Evolutionary conservation across 371 early-diverging fungal genomes (phyloP).

Genomic region (Capniomyces stellatus): DNA sequence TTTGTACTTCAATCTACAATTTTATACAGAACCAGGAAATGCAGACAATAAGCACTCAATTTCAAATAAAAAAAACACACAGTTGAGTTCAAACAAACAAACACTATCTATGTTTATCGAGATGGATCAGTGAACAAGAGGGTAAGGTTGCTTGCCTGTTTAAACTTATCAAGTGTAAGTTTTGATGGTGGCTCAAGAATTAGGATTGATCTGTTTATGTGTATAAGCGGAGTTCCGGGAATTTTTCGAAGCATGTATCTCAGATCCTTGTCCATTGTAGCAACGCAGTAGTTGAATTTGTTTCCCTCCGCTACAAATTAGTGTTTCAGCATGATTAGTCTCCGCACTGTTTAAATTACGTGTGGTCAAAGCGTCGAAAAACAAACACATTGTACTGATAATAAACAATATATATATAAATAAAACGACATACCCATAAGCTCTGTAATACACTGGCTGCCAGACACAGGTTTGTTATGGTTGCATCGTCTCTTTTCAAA

Average conservation of each 20-base stretch:
- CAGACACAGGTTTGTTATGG: conserved; percentile 45
- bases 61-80: no score
- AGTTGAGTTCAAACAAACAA: no score
- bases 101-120: no score
- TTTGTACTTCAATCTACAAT: background rate
- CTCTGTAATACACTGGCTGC: conserved; percentile 49
- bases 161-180: background rate
- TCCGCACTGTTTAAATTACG: no score
- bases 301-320: conserved; percentile 26
- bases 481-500: conserved; percentile 64
- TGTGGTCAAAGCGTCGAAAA: no score
- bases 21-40: no score
- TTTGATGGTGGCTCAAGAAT: conserved; percentile 44
- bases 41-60: no score
- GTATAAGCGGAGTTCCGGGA: conserved; percentile 73
- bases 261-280: conserved; percentile 50
- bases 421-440: conserved; percentile 31
- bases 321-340: conserved; percentile 6
- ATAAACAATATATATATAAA: background rate
- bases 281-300: conserved; percentile 62
- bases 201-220: conserved; percentile 52
- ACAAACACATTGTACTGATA: background rate
- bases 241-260: conserved; percentile 43
- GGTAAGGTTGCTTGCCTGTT: conserved; percentile 6
- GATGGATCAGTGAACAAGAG: no score